These are phyloP conservation scores for Gentiana straminea DNA, from an alignment of 257 asterid genomes.

Conservation along the genomic window DNA sequence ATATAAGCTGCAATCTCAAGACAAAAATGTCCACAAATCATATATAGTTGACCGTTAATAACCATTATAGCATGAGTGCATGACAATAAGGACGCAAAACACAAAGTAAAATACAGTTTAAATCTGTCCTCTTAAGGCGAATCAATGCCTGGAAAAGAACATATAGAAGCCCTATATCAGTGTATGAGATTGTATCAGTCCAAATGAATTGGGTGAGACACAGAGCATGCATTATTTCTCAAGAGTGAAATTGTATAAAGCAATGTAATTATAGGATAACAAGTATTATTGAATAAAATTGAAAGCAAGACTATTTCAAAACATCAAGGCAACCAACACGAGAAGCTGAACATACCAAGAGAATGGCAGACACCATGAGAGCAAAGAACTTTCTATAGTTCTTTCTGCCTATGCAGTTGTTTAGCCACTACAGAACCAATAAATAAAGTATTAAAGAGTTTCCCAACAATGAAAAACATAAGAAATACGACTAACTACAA, in stretches of 20 bases:
- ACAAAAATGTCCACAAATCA: constrained; percentile 40
- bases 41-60: constrained; percentile 3
- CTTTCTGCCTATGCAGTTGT: constrained; percentile 94
- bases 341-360: constrained; percentile 60
- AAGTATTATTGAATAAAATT: too few relatives aligned
- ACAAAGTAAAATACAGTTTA: too few relatives aligned
- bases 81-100: too few relatives aligned
- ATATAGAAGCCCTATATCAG: too few relatives aligned
- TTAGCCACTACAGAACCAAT: constrained; percentile 69
- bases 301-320: too few relatives aligned
- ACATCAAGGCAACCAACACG: neutral
- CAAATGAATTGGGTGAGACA: too few relatives aligned
- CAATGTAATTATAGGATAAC: too few relatives aligned
- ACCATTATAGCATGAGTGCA: too few relatives aligned
- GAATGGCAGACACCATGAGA: constrained; percentile 89
- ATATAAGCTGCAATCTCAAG: constrained; percentile 92
- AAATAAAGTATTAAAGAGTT: constrained; percentile 13
- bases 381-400: constrained; percentile 86
- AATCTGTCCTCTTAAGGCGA: neutral
- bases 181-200: too few relatives aligned
- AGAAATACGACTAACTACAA: neutral
- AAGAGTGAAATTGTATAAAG: too few relatives aligned
- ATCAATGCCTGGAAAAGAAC: too few relatives aligned
- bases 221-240: too few relatives aligned
- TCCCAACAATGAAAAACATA: neutral